These are phyloP conservation scores for Remersonia thermophila DNA, from an alignment of 2,329 filamentous ascomycete species.

Conservation along the genomic window DNA sequence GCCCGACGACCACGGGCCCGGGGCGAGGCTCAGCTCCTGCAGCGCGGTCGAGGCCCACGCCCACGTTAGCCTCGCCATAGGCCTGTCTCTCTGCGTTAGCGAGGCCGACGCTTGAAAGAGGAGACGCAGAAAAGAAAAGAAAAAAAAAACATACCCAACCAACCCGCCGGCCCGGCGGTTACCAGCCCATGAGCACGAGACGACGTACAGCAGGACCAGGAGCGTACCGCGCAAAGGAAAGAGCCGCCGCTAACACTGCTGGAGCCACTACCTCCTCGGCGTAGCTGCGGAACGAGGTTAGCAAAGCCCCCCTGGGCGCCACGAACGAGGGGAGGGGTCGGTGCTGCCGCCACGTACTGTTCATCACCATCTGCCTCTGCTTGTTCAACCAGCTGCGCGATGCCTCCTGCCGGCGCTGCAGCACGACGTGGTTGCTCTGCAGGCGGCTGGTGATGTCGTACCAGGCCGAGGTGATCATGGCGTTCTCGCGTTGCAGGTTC, in stretches of 20 bases:
- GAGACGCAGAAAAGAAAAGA: neutral
- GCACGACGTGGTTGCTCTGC: conserved; percentile 70
- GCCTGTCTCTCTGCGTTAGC: neutral
- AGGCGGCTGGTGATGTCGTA: conserved; percentile 68
- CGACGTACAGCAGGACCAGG: too few relatives aligned
- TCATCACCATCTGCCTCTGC: conserved; percentile 56
- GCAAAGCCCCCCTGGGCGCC: too few relatives aligned
- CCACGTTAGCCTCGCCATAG: conserved; percentile 4
- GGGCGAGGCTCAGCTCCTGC: neutral
- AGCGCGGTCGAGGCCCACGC: neutral
- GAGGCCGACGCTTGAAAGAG: neutral
- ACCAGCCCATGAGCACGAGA: too few relatives aligned
- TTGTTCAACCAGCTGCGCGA: conserved; percentile 77
- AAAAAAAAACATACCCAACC: neutral
- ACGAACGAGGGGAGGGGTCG: too few relatives aligned
- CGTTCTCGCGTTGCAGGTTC: conserved; percentile 65
- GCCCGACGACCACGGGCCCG: too few relatives aligned
- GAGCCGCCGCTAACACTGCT: conserved; percentile 1
- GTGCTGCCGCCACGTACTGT: too few relatives aligned
- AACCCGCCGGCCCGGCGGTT: conserved; percentile 1
- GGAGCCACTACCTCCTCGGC: conserved; percentile 33
- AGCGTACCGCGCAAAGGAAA: too few relatives aligned
- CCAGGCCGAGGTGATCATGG: conserved; percentile 72
- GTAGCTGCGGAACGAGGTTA: too few relatives aligned
- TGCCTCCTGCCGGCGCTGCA: conserved; percentile 62